Percentiles rank a stretch among this genome's conserved stretches.
Conservation (phyloP, 352 stramenopile species). For the Pythium brachiatum region DNA sequence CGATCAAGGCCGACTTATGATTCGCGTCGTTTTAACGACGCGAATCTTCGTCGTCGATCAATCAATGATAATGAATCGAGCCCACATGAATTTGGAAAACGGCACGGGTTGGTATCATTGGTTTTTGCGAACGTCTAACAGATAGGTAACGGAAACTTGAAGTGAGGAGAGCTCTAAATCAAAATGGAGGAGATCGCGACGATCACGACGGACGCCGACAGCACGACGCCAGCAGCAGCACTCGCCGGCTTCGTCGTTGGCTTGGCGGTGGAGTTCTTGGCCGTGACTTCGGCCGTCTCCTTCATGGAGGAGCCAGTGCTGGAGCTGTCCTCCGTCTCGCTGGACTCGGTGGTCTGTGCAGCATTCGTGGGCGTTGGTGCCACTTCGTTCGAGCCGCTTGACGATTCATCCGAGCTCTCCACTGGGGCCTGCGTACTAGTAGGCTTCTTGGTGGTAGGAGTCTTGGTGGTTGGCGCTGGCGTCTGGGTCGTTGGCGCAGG, state of each 20-base stretch:
- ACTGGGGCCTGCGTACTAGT: neutral
- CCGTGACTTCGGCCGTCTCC: neutral
- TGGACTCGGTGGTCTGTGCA: neutral
- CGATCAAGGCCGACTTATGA: no score
- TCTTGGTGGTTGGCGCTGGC: conserved; percentile 4
- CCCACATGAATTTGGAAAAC: no score
- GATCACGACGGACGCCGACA: neutral
- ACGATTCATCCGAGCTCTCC: neutral
- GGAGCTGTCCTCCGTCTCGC: neutral
- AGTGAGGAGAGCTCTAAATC: neutral
- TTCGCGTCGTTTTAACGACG: no score
- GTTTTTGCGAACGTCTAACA: neutral
- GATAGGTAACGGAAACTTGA: neutral
- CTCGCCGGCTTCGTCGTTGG: neutral
- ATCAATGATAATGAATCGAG: no score
- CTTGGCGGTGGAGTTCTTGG: neutral
- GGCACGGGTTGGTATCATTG: neutral
- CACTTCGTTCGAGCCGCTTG: neutral
- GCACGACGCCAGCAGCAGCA: neutral
- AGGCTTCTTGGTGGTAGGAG: conserved; percentile 11
- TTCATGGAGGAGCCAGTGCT: neutral
- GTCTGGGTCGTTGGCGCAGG: conserved; percentile 6
- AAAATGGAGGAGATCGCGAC: neutral
- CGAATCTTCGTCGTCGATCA: no score
- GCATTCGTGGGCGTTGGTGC: neutral